Percentiles rank a stretch among this genome's conserved stretches.
These are phyloP conservation scores for Phyllosticta paracitricarpa DNA, from an alignment of 2,329 filamentous ascomycete species.

Conservation along the genomic window DNA sequence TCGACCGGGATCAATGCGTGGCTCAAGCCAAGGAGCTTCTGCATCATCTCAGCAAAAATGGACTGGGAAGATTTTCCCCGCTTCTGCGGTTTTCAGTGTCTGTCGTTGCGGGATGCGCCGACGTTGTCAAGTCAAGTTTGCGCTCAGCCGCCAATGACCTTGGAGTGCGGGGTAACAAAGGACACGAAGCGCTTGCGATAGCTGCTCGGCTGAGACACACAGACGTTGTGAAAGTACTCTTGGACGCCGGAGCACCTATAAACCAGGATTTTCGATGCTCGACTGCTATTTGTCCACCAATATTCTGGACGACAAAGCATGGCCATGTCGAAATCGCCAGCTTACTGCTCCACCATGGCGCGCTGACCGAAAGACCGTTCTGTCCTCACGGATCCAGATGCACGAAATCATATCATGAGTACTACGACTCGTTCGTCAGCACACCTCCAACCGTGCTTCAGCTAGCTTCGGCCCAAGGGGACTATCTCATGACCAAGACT, in stretches of 20 bases:
- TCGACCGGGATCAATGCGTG: too few species aligned
- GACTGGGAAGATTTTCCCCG: too few species aligned
- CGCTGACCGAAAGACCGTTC: background rate
- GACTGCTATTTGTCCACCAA: background rate
- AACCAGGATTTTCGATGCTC: background rate
- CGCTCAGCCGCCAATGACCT: too few species aligned
- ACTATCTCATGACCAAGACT: too few species aligned
- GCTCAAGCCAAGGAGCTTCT: too few species aligned
- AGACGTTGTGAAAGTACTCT: background rate
- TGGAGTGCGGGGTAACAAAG: background rate
- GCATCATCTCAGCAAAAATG: too few species aligned
- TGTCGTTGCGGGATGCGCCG: too few species aligned
- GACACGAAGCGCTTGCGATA: background rate
- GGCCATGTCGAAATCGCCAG: background rate
- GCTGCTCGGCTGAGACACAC: background rate
- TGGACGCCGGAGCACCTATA: background rate
- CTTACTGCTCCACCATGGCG: background rate
- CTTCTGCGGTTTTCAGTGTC: too few species aligned
- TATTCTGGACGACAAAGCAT: background rate
- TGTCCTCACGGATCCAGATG: background rate
- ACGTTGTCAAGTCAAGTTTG: background rate
- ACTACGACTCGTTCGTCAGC: background rate
- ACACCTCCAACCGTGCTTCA: background rate
- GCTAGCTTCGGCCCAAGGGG: too few species aligned
- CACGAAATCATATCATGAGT: background rate